Evolutionary conservation across 108 stramenopile species (phyloP), one percentile per base, ranked within the genome.

Genomic region (Discostella pseudostelligera): DNA sequence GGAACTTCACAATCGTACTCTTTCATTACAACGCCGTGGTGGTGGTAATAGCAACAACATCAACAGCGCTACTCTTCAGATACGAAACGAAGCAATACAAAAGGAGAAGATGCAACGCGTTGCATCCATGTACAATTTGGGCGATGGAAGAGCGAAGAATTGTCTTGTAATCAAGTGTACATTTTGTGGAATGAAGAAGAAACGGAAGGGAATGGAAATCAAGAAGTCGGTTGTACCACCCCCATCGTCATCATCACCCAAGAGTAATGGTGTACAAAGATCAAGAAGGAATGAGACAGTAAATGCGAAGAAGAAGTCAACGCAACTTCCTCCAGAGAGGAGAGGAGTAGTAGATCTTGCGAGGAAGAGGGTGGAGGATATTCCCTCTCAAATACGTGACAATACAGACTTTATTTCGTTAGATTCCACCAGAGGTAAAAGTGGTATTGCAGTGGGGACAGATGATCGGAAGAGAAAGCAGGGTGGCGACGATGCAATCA

Each of bases 141-240:
- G 76, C 17, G 76, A 77, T 64, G 76, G 76, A 24, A 50, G 58
- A 26, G 51, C 67, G 9, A 44, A 25, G 42, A 69, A 77, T 46
- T 70, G 76, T 42, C 21, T 77, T 3, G 69, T 77, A 17, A 24
- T 47, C 11, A 39, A 45, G 2, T 77, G 76, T 49, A 40, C 45
- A 24, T 61, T 26, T 70, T 77, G 76, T 42, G 68, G 76, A 14
- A 53, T 25, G 19, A 58, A 60, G 50, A 65, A 21, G 49, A 77
- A 60, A 20, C 28, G 63, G 22, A 77, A 77, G 64, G 76, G 76
- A 12, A 20, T 77, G n/a, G 76, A 70, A 1, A 49, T 71, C 24
- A 37, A 32, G 25, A 25, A 54, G 36, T 14, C 20, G 48, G 9
- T 19, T 17, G 4, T 5, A 32, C 32, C 3, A 32, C 32, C 5